These are phyloP conservation scores for Chaetomium tenue DNA, from an alignment of 495 filamentous ascomycete genomes.

Conservation along the genomic window DNA sequence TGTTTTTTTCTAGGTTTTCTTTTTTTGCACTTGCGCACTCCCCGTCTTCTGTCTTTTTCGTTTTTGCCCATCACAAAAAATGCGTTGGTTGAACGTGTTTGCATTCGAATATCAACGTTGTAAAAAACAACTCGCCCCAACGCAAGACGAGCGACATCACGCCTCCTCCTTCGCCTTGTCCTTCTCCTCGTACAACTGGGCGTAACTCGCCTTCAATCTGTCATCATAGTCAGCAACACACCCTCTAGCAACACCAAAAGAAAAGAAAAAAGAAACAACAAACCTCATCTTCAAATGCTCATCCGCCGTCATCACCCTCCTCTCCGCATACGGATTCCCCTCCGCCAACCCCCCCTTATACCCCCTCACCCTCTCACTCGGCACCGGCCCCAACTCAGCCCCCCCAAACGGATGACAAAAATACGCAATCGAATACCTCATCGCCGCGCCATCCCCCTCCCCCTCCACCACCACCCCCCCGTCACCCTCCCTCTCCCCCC, in stretches of 20 bases:
- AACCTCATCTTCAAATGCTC: slow-evolving; percentile 70
- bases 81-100: neutral
- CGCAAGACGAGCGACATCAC: neutral
- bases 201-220: slow-evolving; percentile 21
- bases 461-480: slow-evolving; percentile 40
- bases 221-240: neutral
- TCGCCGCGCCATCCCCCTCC: slow-evolving; percentile 49
- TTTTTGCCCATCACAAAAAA: no score
- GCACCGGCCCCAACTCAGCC: slow-evolving; percentile 69
- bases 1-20: neutral
- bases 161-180: neutral
- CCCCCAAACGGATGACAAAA: slow-evolving; percentile 83
- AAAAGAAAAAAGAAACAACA: slow-evolving; percentile 5
- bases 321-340: slow-evolving; percentile 46
- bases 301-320: slow-evolving; percentile 70
- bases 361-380: slow-evolving; percentile 55
- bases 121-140: neutral
- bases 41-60: neutral
- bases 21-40: neutral
- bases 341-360: slow-evolving; percentile 32
- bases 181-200: slow-evolving; percentile 19
- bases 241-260: slow-evolving; percentile 53
- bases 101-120: neutral
- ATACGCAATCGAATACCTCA: slow-evolving; percentile 82
- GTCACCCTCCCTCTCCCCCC: no score